Evolutionary conservation across 2,329 filamentous ascomycete genomes (phyloP), one percentile per base, ranked within the genome.

Genomic region (Kalmusia sp.): DNA sequence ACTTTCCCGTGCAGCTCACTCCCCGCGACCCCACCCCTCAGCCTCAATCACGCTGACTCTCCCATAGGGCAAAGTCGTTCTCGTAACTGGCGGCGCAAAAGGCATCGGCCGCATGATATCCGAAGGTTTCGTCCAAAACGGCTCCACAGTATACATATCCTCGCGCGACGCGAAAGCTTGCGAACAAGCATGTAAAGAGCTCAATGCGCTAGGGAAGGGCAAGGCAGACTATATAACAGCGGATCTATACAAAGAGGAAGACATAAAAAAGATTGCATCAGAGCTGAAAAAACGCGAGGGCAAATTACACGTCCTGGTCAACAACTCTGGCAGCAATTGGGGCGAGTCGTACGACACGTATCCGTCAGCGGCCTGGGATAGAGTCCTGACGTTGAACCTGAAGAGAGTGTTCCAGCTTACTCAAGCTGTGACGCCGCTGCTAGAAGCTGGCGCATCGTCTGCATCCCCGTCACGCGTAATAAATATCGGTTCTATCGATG

Each of bases 91-190:
- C 55, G 77, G 77, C 28, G 77, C 77, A 4, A 79, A 87, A 67
- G 86, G 86, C 59, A 84, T 89, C 58, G 87, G 87, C 14, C 83
- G 82, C 54, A 89, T 89, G 86, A 89, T 89, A 58, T 83, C 84
- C 27, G 78, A 85, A 51, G 87, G 85, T 52, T 88, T 87, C 72
- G 79, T 88, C n/a, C 69, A 78, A 51, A 88, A 87, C 72, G 85
- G 86, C 51, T 81, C 80, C 14, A 88, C 83, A 57, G 88, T 91
- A 5, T 91, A 90, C 77, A 87, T 91, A 57, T 86, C 85, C 5
- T 88, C 85, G 5, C 81, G 85, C 21, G 87, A 88, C 27, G 85
- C 84, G 14, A 85, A 84, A 37, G 76, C 79, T 22, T 86, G 86
- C 73, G 77, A 80, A 65, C 78, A 88, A 41, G 84, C 87, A 15